Conservation (phyloP, 1,139 yeast genomes). For the Sugiyamaella neomexicana region DNA sequence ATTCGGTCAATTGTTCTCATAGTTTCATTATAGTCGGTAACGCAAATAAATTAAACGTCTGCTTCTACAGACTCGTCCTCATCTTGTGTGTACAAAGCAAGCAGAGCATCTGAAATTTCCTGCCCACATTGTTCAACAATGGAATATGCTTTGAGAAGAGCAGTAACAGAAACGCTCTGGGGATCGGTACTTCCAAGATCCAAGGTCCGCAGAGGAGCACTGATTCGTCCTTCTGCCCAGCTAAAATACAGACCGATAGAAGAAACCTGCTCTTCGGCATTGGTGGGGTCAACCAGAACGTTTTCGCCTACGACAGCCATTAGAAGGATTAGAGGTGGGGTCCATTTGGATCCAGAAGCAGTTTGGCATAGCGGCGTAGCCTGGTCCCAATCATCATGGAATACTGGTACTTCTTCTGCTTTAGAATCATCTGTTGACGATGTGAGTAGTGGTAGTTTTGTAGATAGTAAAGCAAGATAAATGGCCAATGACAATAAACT, state of each 20-base stretch:
- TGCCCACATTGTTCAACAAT: constrained; percentile 24
- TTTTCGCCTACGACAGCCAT: constrained; percentile 72
- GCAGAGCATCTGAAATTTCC: constrained; percentile 28
- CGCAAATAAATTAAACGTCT: constrained; percentile 6
- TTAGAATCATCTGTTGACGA: constrained; percentile 58
- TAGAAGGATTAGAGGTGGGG: constrained; percentile 75
- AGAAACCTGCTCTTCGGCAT: constrained; percentile 81
- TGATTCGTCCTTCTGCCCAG: constrained; percentile 49
- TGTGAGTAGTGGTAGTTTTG: constrained; percentile 69
- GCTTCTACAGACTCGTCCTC: constrained; percentile 1
- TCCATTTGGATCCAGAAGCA: constrained; percentile 39
- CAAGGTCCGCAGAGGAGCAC: constrained; percentile 16
- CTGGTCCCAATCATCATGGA: constrained; percentile 81
- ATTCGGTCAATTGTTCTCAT: too few species aligned
- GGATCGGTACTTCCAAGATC: constrained; percentile 17
- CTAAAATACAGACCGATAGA: constrained; percentile 78
- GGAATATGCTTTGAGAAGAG: constrained; percentile 12
- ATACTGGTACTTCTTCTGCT: constrained; percentile 84
- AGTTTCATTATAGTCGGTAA: background rate
- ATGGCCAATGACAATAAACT: constrained; percentile 75
- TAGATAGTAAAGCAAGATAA: constrained; percentile 76
- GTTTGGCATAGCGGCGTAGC: constrained; percentile 48
- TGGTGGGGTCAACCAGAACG: constrained; percentile 75
- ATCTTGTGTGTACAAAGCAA: constrained; percentile 17
- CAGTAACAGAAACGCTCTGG: constrained; percentile 8